Conservation (phyloP, 768 basidiomycete genomes). For the Suillus cothurnatus region DNA sequence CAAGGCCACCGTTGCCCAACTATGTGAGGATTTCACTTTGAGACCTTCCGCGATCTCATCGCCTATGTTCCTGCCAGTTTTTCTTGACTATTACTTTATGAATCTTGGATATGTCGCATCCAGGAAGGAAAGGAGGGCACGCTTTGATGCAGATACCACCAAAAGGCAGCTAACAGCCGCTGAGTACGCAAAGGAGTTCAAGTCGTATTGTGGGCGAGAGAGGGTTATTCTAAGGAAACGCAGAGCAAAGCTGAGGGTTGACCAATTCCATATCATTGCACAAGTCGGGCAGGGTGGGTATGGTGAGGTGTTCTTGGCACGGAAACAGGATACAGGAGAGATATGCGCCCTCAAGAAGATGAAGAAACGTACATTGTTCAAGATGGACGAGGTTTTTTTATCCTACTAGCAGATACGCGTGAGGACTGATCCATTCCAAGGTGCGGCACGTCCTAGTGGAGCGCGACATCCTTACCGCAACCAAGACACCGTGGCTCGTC, state of each 20-base stretch:
- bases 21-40: conserved; percentile 62
- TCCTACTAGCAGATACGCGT: neutral
- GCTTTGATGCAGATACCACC: conserved; percentile 82
- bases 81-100: conserved; percentile 98
- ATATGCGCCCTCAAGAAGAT: conserved; percentile 98
- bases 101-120: conserved; percentile 85
- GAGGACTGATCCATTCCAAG: conserved; percentile 39
- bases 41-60: conserved; percentile 11
- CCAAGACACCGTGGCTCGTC: conserved; percentile 97
- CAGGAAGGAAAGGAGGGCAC: conserved; percentile 80
- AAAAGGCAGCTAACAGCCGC: conserved; percentile 55
- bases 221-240: conserved; percentile 89
- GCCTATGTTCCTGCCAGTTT: conserved; percentile 54
- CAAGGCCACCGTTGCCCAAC: conserved; percentile 95
- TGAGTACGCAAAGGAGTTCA: conserved; percentile 80
- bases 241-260: conserved; percentile 89
- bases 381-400: conserved; percentile 91
- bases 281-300: conserved; percentile 99
- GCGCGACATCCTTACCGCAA: conserved; percentile 95
- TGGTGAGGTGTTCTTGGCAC: conserved; percentile 94
- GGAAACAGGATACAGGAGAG: conserved; percentile 94
- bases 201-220: conserved; percentile 92
- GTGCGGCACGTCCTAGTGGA: conserved; percentile 98
- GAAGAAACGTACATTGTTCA: conserved; percentile 90
- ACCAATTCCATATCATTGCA: conserved; percentile 97